Evolutionary conservation across 441 rosid genomes (phyloP).

Genomic region (Populus hybrid): DNA sequence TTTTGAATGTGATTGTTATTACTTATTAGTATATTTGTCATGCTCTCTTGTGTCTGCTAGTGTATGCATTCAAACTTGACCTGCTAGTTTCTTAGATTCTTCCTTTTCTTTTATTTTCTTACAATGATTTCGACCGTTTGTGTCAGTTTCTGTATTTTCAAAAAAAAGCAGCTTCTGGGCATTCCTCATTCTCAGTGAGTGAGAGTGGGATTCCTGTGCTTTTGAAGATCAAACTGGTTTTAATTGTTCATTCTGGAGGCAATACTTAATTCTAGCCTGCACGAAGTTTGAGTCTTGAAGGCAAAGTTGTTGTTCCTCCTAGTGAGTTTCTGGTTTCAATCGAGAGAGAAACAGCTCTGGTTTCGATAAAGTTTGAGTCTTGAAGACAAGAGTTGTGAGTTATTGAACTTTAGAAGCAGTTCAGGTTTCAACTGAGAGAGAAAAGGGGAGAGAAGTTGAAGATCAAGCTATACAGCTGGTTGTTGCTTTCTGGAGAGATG

Average conservation of each 20-base stretch:
- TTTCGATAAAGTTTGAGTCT: neutral
- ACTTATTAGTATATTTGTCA: slow-evolving; percentile 14
- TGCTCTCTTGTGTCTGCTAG: too few species aligned
- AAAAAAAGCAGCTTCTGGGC: slow-evolving; percentile 25
- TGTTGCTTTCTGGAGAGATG: slow-evolving; percentile 43
- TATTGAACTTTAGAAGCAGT: neutral
- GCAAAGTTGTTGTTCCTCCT: neutral
- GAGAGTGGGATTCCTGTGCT: slow-evolving; percentile 4
- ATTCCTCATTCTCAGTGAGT: slow-evolving; percentile 16
- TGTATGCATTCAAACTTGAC: slow-evolving; percentile 24
- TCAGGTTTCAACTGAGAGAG: neutral
- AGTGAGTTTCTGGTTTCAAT: slow-evolving; percentile 16
- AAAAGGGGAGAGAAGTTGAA: slow-evolving; percentile 25
- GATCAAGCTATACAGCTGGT: slow-evolving; percentile 35
- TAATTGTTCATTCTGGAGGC: slow-evolving; percentile 6
- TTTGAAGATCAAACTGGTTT: slow-evolving; percentile 15
- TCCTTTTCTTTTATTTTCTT: slow-evolving; percentile 1
- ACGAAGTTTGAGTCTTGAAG: slow-evolving; percentile 15
- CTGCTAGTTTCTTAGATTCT: slow-evolving; percentile 9
- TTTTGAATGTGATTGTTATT: slow-evolving; percentile 53
- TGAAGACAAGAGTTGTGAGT: neutral
- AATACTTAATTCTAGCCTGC: neutral
- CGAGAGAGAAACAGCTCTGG: slow-evolving; percentile 11
- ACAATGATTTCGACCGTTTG: slow-evolving; percentile 32
- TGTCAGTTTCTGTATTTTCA: slow-evolving; percentile 11